These are phyloP conservation scores for Mycosphaerella arachidis DNA, from an alignment of 2,329 filamentous ascomycete species.

Conservation along the genomic window DNA sequence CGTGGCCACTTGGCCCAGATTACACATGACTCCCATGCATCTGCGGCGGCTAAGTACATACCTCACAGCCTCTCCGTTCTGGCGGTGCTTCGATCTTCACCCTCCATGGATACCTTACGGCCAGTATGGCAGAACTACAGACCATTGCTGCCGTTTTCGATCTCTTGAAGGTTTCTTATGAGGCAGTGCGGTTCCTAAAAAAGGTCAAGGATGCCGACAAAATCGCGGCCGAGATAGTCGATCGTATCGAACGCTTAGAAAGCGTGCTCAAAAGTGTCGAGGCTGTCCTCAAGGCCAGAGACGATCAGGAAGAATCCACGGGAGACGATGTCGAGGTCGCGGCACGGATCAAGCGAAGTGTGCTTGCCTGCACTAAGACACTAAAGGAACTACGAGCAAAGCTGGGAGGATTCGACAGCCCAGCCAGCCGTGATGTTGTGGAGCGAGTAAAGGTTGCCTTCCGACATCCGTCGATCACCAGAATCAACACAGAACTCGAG, in stretches of 20 bases:
- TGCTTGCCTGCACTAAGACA: background rate
- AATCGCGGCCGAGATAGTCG: conserved; percentile 16
- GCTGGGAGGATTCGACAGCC: background rate
- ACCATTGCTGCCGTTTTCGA: conserved; percentile 19
- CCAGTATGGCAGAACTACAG: conserved; percentile 16
- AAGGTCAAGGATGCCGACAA: conserved; percentile 21
- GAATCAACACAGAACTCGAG: conserved; percentile 21
- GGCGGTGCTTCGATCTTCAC: background rate
- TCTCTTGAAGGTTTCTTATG: conserved; percentile 15
- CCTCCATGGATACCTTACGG: background rate
- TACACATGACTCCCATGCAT: background rate
- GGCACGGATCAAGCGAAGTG: background rate
- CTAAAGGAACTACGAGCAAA: background rate
- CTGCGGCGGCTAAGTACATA: background rate
- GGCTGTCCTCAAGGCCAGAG: conserved; percentile 12
- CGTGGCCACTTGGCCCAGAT: background rate
- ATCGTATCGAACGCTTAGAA: conserved; percentile 13
- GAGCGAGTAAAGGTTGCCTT: conserved; percentile 6
- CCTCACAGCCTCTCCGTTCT: background rate
- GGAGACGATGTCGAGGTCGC: conserved; percentile 7
- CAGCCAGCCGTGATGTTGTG: background rate
- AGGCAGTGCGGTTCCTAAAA: conserved; percentile 18
- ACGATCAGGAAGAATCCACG: background rate
- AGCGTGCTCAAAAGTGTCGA: conserved; percentile 17
- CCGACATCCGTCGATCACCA: conserved; percentile 12